Evolutionary conservation across 495 filamentous ascomycete species (phyloP).

Genomic region (Bryoglossum gracile): DNA sequence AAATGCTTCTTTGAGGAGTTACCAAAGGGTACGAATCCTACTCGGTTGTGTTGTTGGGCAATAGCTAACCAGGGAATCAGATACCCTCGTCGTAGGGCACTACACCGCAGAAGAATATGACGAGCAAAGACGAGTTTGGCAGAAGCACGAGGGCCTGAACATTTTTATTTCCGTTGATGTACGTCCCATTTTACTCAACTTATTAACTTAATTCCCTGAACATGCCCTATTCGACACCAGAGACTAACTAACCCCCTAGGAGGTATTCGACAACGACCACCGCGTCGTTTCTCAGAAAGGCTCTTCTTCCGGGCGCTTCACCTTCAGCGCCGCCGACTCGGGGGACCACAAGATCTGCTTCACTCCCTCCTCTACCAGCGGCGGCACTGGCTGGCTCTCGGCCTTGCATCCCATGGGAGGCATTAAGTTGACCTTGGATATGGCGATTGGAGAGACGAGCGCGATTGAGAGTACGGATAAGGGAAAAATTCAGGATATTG

Average conservation of each 20-base stretch:
- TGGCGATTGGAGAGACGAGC: constrained; percentile 93
- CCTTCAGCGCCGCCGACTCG: constrained; percentile 88
- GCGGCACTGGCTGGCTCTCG: constrained; percentile 61
- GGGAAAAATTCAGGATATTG: constrained; percentile 86
- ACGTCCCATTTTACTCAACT: no score
- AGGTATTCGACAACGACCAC: constrained; percentile 97
- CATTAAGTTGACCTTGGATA: constrained; percentile 76
- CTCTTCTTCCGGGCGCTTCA: constrained; percentile 72
- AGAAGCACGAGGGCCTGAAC: constrained; percentile 61
- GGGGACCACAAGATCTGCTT: constrained; percentile 96
- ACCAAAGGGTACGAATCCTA: constrained; percentile 49
- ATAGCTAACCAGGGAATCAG: constrained; percentile 32
- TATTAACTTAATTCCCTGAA: no score
- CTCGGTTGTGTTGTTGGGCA: no score
- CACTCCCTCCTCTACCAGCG: constrained; percentile 60
- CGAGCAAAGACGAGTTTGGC: constrained; percentile 53
- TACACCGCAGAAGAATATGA: constrained; percentile 80
- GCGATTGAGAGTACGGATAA: constrained; percentile 92
- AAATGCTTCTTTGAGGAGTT: constrained; percentile 99
- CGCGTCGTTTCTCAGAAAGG: constrained; percentile 84
- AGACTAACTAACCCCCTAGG: constrained; percentile 35
- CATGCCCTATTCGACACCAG: not conserved
- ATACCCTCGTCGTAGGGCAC: constrained; percentile 90
- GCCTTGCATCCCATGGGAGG: constrained; percentile 56
- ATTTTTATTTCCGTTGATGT: constrained; percentile 87